These are phyloP conservation scores for Colletotrichum sp. DNA, from an alignment of 2,329 filamentous ascomycete genomes.

Conservation along the genomic window DNA sequence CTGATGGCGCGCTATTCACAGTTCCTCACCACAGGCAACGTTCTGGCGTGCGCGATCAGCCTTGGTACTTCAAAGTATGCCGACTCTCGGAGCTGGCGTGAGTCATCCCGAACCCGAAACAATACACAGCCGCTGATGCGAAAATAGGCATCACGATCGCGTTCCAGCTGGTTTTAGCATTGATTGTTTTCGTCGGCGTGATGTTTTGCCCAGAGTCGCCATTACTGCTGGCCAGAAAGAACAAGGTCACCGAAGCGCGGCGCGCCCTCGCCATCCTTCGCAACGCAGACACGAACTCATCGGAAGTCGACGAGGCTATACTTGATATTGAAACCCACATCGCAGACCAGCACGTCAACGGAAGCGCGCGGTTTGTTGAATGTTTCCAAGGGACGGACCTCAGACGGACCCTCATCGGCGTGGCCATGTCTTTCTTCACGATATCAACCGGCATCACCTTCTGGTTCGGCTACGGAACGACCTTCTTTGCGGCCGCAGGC, in stretches of 20 bases:
- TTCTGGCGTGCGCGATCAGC: not conserved
- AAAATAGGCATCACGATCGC: not conserved
- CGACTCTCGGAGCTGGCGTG: not conserved
- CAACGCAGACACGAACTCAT: not conserved
- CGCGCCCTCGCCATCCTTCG: not conserved
- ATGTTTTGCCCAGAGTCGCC: not conserved
- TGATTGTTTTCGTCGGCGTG: not conserved
- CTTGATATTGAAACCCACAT: not conserved
- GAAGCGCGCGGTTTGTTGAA: not conserved
- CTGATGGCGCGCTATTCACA: not conserved
- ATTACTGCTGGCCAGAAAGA: not conserved
- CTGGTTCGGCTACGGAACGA: not conserved
- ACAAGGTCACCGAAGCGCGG: not conserved
- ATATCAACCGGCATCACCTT: not conserved
- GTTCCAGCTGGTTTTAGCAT: not conserved
- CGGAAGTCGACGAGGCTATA: not conserved
- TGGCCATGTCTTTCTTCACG: not conserved
- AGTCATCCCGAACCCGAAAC: not conserved
- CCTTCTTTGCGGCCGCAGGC: not conserved
- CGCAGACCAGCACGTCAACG: not conserved
- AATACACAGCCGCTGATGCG: not conserved
- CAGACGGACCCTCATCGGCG: not conserved
- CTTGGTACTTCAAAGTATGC: not conserved
- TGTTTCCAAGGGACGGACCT: not conserved
- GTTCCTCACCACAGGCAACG: not conserved